Base-by-base conservation (phyloP, 768 basidiomycete genomes). In the Calocera cornea region DNA sequence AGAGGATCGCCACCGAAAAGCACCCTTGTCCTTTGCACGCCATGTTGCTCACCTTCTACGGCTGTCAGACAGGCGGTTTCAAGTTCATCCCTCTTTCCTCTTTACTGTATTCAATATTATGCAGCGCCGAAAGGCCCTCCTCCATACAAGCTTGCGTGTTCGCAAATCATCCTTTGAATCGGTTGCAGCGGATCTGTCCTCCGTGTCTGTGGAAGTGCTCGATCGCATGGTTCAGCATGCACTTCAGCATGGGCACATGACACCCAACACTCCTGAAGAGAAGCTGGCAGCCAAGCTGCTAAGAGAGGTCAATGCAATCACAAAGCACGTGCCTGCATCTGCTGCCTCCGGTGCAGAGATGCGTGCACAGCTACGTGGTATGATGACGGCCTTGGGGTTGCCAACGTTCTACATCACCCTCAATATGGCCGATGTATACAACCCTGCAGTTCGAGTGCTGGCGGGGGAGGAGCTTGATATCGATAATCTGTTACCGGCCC, bases 321-420 rank as follows among this genome's bases (percentile, higher is more conserved):
- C 70, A 0, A 34, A 41, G 2, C 31, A 71, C 2, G 70, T 75
- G 0, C 69, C 68, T 1, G 80, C 78, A 0, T 78, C 78, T 1
- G 50, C 76, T 0, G 72, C 78, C 0, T 66, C 76, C 0, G 68
- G 73, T 34, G 22, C 75, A 0, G 34, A 34, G 0, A 75, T 77
- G 71, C 64, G 77, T 0, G 81, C 81, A 74, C 75, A 81, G 69
- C 79, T 81, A 19, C 60, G 74, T 2, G 74, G 64, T 0, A 36
- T 80, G n/a, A 79, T 77, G 50, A 72, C 73, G 3, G 69, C 73
- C 0, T 67, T 75, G 24, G 80, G 81, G 0, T 11, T 79, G 1
- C 80, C 80, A 1, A 76, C 70, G 22, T 79, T 82, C 34, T 83
- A 74, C 68, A 67, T 83, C 1, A 83, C 81, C 0, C 76, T 81